Conservation (phyloP, 306 rosid genomes). For the Rosa multiflora region DNA sequence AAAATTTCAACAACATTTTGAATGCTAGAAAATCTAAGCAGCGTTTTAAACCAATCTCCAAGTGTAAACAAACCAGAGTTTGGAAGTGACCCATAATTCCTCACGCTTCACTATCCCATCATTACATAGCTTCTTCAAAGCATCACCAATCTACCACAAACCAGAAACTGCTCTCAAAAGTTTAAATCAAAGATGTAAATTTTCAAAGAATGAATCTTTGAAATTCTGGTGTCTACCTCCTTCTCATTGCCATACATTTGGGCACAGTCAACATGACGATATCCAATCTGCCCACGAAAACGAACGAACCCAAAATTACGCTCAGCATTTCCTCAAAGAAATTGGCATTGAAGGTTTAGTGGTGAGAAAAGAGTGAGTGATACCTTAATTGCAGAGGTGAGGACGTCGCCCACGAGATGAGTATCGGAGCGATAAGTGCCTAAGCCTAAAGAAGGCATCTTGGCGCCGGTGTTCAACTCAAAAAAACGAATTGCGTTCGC, state of each 20-base stretch:
- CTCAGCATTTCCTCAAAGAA: not conserved
- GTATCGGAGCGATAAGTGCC: constrained; percentile 70
- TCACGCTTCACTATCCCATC: constrained; percentile 64
- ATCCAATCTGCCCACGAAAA: constrained; percentile 48
- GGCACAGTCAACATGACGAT: constrained; percentile 68
- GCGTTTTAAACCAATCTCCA: not conserved
- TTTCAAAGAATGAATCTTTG: not conserved
- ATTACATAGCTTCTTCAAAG: constrained; percentile 50
- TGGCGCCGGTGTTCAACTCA: constrained; percentile 69
- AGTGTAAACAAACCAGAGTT: constrained; percentile 54
- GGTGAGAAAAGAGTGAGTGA: not conserved
- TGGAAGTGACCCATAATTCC: constrained; percentile 74
- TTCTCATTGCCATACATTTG: constrained; percentile 50
- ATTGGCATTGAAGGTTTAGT: not conserved
- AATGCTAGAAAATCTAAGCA: not conserved
- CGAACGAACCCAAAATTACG: not conserved
- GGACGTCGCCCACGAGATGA: constrained; percentile 44
- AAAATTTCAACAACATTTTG: no score
- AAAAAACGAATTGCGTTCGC: constrained; percentile 41
- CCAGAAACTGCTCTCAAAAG: constrained; percentile 9
- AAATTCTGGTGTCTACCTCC: constrained; percentile 39
- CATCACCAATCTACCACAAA: constrained; percentile 53
- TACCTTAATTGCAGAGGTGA: constrained; percentile 60
- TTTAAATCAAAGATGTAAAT: not conserved
- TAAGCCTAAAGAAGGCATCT: constrained; percentile 69